phyloP scores from a whole-genome alignment of 495 filamentous ascomycete species.

The Talaromyces wortmannii region DNA sequence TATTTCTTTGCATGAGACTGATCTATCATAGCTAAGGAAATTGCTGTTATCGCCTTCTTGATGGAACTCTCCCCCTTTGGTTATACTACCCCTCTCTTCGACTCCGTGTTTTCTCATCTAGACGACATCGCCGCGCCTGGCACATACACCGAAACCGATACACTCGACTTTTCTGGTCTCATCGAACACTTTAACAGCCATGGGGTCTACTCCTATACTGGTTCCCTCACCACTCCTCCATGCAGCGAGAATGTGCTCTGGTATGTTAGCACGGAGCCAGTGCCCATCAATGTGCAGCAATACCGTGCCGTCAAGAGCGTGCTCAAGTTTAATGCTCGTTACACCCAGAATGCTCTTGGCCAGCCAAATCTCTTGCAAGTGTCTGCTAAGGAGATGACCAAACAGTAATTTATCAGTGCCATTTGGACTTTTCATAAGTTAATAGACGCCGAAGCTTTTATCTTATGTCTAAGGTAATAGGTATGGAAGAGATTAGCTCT shows the following conservation, averaged over 20 bases:
- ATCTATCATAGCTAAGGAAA: conserved; percentile 13
- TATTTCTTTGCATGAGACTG: conserved; percentile 3
- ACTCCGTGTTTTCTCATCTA: conserved; percentile 44
- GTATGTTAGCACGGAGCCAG: conserved; percentile 45
- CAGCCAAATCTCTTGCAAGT: conserved; percentile 44
- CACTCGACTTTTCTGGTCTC: conserved; percentile 50
- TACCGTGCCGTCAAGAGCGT: conserved; percentile 50
- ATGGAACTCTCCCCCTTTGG: conserved; percentile 46
- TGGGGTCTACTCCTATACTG: conserved; percentile 48
- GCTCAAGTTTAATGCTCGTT: conserved; percentile 59
- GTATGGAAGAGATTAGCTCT: too few relatives aligned
- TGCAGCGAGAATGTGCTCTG: conserved; percentile 57
- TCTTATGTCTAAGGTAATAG: too few relatives aligned
- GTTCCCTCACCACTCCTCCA: conserved; percentile 64
- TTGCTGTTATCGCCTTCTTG: conserved; percentile 54
- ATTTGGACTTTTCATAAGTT: too few relatives aligned
- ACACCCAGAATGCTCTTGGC: conserved; percentile 51
- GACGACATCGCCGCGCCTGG: conserved; percentile 47
- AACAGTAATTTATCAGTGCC: too few relatives aligned
- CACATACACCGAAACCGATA: conserved; percentile 43
- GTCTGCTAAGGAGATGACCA: neutral
- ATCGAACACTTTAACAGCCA: conserved; percentile 39
- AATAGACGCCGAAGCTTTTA: too few relatives aligned
- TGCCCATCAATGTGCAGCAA: conserved; percentile 44
- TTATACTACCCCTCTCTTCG: conserved; percentile 41